Evolutionary conservation across 176 grass and related monocot species (phyloP), one percentile per base, ranked within the genome.

Genomic region (Pharus latifolius): DNA sequence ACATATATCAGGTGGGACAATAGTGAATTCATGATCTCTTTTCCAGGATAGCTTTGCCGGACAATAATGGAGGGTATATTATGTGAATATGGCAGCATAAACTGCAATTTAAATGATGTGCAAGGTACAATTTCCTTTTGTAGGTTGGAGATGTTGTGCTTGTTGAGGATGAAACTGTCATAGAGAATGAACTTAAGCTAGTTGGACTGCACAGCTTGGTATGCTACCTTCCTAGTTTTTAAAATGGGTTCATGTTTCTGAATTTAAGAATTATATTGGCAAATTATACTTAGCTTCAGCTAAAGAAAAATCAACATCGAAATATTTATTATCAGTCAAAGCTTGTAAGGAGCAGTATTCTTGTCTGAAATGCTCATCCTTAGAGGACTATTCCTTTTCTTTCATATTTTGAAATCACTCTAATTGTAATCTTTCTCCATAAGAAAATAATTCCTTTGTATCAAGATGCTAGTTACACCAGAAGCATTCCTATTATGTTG

Each of bases 81-180:
- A 2, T 76, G 20, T 65, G 2, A 16, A 32, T 32, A 47, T 1
- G 53, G 19, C 12, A 62, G 2, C 28, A 69, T 26, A 25, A 27
- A 63, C 13, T 46, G 23, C n/a, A 25, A 20, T 62, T 12, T 1
- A 27, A 47, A 13, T 62, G 20, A 68, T 74, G 22, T 61, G 27
- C 29, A 63, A 12, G 16, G 22, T 69, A 69, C 12, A 12, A 28
- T 73, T 59, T 35, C 32, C 23, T 86, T 84, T 83, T 90, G 24
- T 70, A 93, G 94, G 81, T 98, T 69, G 94, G 94, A 57, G 94
- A 98, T 72, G 94, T 98, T 61, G 78, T 98, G 75, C 94, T 98
- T 85, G 87, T 98, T 54, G 73, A 90, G 49, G 87, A 98, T 79
- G 94, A 98, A 58, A 76, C 55, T 59, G 94, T 98, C 22, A 80